Base-by-base conservation (phyloP, 164 flowering plant species). In the Warburgia ugandensis region DNA sequence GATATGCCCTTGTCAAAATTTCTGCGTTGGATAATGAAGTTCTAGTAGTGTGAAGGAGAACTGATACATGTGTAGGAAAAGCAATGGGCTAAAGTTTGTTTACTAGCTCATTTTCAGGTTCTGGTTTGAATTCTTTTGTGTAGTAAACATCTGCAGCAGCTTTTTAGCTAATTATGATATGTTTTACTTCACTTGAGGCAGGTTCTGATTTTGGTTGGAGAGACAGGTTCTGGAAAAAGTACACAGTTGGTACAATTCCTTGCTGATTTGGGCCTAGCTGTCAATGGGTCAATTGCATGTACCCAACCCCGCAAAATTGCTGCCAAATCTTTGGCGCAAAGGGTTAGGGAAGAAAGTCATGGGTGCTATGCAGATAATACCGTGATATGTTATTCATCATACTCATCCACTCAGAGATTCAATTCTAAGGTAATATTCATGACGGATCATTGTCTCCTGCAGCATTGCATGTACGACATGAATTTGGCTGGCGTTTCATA, bases 141-240 rank as follows among this genome's bases (percentile, higher is more conserved):
- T 45, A 13, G 42, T 16, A 31, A 6, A 5, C 25, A 40, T 51
- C 32, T 27, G 29, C 26, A 39, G 21, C 37, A 11, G 13, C 52
- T 50, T 54, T 45, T 1, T 14, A 11, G 4, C 28, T 11, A 29
- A 5, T 17, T 27, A 6, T 14, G 6, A 19, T 10, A 25, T 40
- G 28, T 14, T 25, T 37, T 32, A 42, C 28, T 45, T 28, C 26
- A 16, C 5, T 38, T 45, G 19, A 6, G 29, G 48, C 80, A 91
- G 99, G 68, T 78, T 37, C 70, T 72, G 66, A 83, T 94, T 5
- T 75, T 94, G 73, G 65, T 86, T 49, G 99, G 99, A 48, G 97
- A 94, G 67, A 94, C 99, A 58, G 99, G 99, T 54, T 94, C 96
- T 1, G 99, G 99, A 19, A 94, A 94, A 70, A 94, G 99, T 59